Percentiles rank a stretch among this genome's conserved stretches.
phyloP scores from a whole-genome alignment of 148 eudicot species.

The Rhododendron ferrugineum region DNA sequence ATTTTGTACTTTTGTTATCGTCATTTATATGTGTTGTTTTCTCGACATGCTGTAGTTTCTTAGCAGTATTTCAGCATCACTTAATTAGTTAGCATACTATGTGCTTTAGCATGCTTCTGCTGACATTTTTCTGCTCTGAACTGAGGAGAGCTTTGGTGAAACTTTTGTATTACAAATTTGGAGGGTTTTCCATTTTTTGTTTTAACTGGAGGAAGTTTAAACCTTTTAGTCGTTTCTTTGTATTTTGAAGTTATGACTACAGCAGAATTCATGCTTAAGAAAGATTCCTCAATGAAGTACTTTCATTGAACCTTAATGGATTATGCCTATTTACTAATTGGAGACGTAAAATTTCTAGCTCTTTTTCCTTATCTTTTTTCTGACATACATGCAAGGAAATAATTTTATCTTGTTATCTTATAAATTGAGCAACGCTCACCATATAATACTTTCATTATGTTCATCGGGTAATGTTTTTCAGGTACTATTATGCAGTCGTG shows the following conservation, averaged over 20 bases:
- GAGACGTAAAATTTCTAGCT: neutral
- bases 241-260: neutral
- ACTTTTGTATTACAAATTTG: no score
- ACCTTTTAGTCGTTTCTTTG: neutral
- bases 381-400: neutral
- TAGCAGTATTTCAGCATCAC: neutral
- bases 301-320: neutral
- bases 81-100: neutral
- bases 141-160: neutral
- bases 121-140: neutral
- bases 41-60: neutral
- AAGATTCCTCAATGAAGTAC: neutral
- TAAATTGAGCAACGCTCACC: neutral
- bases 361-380: neutral
- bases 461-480: slow-evolving; percentile 10
- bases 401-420: neutral
- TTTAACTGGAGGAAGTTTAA: no score
- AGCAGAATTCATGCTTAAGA: neutral
- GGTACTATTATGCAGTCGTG: slow-evolving; percentile 92
- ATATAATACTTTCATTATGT: neutral
- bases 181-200: neutral
- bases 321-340: neutral
- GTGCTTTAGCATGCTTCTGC: neutral
- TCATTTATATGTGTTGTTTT: neutral
- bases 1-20: neutral